Conservation (phyloP, 169 alveolate species). For the Cryptosporidium ryanae region DNA sequence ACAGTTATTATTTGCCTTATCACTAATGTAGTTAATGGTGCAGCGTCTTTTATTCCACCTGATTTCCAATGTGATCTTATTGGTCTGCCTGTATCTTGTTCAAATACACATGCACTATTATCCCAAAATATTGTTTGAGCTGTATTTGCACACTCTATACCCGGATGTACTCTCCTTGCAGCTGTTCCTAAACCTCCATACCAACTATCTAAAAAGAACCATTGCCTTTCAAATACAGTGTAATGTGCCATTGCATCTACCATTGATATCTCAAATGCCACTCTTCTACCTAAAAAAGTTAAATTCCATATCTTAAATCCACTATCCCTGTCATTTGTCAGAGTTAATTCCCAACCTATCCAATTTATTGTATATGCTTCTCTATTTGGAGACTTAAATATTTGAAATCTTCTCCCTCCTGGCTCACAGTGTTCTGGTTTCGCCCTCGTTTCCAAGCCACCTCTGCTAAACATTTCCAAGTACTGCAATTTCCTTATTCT, state of each 20-base stretch:
- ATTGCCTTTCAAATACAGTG: conserved; percentile 79
- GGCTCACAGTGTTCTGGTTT: conserved; percentile 82
- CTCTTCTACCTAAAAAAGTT: conserved; percentile 77
- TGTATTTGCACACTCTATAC: conserved; percentile 80
- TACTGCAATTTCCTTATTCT: conserved; percentile 49
- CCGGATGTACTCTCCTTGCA: conserved; percentile 79
- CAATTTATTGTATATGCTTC: conserved; percentile 76
- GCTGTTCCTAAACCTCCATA: conserved; percentile 83
- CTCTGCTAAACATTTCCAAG: conserved; percentile 65
- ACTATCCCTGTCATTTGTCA: conserved; percentile 81
- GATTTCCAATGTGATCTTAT: conserved; percentile 80
- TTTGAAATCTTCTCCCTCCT: conserved; percentile 78
- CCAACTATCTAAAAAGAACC: conserved; percentile 82
- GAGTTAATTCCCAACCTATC: conserved; percentile 79
- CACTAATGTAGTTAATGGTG: conserved; percentile 77
- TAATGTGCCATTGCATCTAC: conserved; percentile 82
- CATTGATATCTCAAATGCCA: conserved; percentile 80
- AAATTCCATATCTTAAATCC: conserved; percentile 79
- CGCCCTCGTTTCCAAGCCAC: conserved; percentile 79
- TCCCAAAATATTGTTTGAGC: conserved; percentile 77
- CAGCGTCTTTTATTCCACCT: conserved; percentile 80
- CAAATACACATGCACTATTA: conserved; percentile 79
- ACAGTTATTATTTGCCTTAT: conserved; percentile 80
- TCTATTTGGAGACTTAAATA: conserved; percentile 73
- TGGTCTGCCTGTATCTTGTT: conserved; percentile 79